Conservation (phyloP, 2,329 filamentous ascomycete species). For the Penicillium psychrosexuale region DNA sequence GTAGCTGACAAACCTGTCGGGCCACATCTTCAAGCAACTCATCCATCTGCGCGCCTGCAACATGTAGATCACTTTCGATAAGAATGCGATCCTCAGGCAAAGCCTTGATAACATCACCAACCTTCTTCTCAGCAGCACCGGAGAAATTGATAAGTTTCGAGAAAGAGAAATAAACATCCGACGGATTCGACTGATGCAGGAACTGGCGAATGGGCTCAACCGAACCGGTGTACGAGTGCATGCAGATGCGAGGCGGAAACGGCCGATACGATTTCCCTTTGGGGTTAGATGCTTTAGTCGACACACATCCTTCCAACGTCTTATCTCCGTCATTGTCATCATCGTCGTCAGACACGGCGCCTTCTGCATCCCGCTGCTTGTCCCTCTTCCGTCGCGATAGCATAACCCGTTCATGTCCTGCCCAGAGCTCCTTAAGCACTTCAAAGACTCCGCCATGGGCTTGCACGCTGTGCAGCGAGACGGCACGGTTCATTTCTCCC, state of each 20-base stretch:
- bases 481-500: constrained; percentile 55
- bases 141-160: constrained; percentile 78
- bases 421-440: constrained; percentile 55
- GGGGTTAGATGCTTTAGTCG: not conserved
- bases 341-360: constrained; percentile 27
- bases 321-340: constrained; percentile 5
- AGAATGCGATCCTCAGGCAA: constrained; percentile 77
- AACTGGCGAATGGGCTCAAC: constrained; percentile 75
- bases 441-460: constrained; percentile 60
- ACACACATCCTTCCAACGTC: not conserved
- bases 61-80: constrained; percentile 86
- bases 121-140: constrained; percentile 52
- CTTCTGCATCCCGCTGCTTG: constrained; percentile 31
- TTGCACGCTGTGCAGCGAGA: constrained; percentile 63
- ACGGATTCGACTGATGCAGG: constrained; percentile 67
- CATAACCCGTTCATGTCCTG: constrained; percentile 53
- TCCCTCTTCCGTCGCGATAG: constrained; percentile 50
- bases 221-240: constrained; percentile 88
- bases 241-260: constrained; percentile 83
- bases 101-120: constrained; percentile 64
- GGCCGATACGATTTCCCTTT: constrained; percentile 47
- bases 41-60: constrained; percentile 79
- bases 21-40: constrained; percentile 69
- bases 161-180: constrained; percentile 82
- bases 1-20: constrained; percentile 71